A percentile compares a stretch with the other conserved stretches of the same genome.
phyloP scores from a whole-genome alignment of 768 basidiomycete species.

The Boletus coccyginus region DNA sequence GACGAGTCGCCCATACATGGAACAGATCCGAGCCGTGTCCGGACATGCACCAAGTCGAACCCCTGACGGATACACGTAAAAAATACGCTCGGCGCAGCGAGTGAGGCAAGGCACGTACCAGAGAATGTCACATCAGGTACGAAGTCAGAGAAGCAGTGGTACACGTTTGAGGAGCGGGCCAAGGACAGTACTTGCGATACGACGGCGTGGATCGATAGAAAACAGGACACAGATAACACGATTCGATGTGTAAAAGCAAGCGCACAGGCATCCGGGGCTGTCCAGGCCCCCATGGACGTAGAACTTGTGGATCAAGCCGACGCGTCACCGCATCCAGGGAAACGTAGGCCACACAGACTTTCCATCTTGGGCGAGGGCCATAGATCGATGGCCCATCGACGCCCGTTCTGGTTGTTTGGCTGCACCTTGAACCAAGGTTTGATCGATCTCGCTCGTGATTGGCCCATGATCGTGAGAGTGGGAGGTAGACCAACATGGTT shows the following conservation, averaged over 20 bases:
- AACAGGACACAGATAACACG: neutral
- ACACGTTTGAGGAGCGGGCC: too few species aligned
- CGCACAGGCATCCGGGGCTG: neutral
- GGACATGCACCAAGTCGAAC: neutral
- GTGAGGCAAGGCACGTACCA: neutral
- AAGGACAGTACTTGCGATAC: neutral
- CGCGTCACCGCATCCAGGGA: neutral
- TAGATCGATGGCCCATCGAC: conserved; percentile 7
- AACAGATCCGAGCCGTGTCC: neutral
- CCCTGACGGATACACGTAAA: neutral
- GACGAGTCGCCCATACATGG: neutral
- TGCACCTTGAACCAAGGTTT: conserved; percentile 14
- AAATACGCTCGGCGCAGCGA: neutral
- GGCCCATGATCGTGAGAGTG: conserved; percentile 17
- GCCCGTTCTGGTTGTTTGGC: conserved; percentile 2
- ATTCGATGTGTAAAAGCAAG: neutral
- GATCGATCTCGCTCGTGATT: conserved; percentile 14
- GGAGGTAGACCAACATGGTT: neutral
- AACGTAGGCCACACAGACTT: neutral
- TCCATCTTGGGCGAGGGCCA: neutral
- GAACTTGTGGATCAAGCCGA: neutral
- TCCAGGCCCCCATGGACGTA: neutral
- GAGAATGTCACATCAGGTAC: neutral
- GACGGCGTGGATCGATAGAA: too few species aligned
- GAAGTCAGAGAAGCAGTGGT: neutral